Base-by-base conservation (phyloP, 148 eudicot genomes). In the Cornus suecica region DNA sequence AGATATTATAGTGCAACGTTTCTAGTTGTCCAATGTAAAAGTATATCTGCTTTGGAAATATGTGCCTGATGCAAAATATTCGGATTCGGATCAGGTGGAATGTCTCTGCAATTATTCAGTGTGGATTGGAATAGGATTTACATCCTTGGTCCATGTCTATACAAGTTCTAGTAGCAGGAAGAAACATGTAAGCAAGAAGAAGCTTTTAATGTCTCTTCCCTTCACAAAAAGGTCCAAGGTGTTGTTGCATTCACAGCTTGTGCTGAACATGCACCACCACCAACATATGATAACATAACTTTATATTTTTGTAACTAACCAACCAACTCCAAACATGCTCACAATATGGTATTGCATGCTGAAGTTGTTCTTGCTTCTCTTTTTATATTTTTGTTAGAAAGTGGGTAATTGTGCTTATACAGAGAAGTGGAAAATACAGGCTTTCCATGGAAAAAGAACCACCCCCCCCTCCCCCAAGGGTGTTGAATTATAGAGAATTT, bases 211-310 rank as follows among this genome's bases (percentile, higher is more conserved):
- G 20, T 26, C 29, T 0, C 3, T 76, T 52, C 82, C 78, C 3
- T 78, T 20, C 10, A 69, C 81, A 10, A 81, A 82, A 76, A 42
- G 85, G 32, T 85, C 90, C 58, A 83, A 76, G 71, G 77, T 85
- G 75, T 75, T 79, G 88, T 62, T 85, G 45, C 82, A 72, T 48
- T 80, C 79, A 54, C 74, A 31, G 8, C 58, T 68, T 28, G 32
- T 14, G 25, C 1, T 42, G 68, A 10, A 28, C 11, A 45, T 14
- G 0, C 32, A 16, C n/a, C 29, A 74, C 0, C 29, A 74, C 3
- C 60, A 45, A 63, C 51, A 28, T 13, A 10, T n/a, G 22, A 28
- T 14, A 1, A 4, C 51, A 66, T n/a, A n/a, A n/a, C n/a, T n/a
- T n/a, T n/a, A n/a, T n/a, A n/a, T n/a, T n/a, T n/a, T n/a, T n/a